A percentile compares a stretch with the other conserved stretches of the same genome.
Conservation (phyloP, 2,329 filamentous ascomycete species). For the Emergomyces pasteurianus region DNA sequence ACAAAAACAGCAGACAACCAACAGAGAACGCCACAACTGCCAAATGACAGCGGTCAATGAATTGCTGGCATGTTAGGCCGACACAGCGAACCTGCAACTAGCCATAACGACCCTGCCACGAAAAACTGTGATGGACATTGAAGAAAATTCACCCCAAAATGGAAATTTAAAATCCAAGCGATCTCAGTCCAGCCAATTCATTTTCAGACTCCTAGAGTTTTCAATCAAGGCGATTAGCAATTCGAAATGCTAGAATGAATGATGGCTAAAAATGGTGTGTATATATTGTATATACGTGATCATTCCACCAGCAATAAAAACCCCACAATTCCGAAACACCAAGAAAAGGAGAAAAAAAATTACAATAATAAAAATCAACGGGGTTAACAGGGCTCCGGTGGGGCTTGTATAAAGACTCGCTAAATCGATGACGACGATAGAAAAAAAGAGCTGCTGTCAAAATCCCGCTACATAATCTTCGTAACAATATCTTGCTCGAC, state of each 20-base stretch:
- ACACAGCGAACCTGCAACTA: neutral
- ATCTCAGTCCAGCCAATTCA: neutral
- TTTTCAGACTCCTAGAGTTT: conserved; percentile 1
- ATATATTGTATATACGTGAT: neutral
- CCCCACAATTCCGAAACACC: neutral
- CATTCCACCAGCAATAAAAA: neutral
- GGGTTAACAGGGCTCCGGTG: no score
- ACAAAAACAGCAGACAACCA: neutral
- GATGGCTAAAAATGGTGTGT: neutral
- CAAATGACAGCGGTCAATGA: neutral
- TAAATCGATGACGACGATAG: neutral
- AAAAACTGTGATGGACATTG: conserved; percentile 4
- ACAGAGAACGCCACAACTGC: neutral
- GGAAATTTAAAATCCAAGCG: neutral
- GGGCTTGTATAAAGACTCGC: neutral
- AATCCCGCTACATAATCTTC: conserved; percentile 61
- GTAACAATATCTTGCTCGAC: conserved; percentile 76
- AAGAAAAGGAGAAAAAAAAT: neutral
- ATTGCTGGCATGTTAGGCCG: neutral
- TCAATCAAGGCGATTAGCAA: conserved; percentile 1
- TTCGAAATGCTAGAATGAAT: neutral
- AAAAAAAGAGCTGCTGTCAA: neutral
- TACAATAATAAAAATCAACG: no score
- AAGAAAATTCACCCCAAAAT: neutral
- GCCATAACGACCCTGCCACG: neutral